These are phyloP conservation scores for Debaryomyces fabryi DNA, from an alignment of 1,139 yeast genomes.

Conservation along the genomic window DNA sequence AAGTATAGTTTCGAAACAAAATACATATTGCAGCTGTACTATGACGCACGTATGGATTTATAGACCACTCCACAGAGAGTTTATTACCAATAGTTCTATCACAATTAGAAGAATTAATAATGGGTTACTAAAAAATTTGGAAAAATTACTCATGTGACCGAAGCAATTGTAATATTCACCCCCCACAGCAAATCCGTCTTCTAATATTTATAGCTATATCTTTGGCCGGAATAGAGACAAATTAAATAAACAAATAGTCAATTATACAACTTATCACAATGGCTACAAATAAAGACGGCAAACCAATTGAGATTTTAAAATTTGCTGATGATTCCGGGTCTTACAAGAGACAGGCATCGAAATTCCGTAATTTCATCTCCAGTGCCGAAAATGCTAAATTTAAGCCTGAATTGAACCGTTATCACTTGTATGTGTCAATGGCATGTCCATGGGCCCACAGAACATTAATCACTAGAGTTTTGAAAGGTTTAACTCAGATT, in stretches of 20 bases:
- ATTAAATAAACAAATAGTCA: background rate
- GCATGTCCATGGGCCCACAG: conserved; percentile 99
- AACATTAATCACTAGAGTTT: conserved; percentile 69
- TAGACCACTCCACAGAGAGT: too few relatives aligned
- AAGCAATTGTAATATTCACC: background rate
- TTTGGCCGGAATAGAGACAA: background rate
- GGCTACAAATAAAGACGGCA: conserved; percentile 1
- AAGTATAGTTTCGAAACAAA: too few relatives aligned
- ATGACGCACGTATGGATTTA: too few relatives aligned
- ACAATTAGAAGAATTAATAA: background rate
- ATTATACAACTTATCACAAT: background rate
- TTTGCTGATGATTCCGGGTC: conserved; percentile 58
- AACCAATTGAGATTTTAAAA: conserved; percentile 34
- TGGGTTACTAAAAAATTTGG: background rate
- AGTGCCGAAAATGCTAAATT: conserved; percentile 60
- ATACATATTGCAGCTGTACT: too few relatives aligned
- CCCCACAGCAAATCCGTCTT: background rate
- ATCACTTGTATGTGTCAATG: conserved; percentile 81
- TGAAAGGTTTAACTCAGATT: conserved; percentile 71
- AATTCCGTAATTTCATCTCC: conserved; percentile 62
- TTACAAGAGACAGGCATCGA: conserved; percentile 51
- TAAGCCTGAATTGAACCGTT: conserved; percentile 76
- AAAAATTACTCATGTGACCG: background rate
- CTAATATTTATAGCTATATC: background rate
- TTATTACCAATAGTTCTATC: too few relatives aligned